Evolutionary conservation across 192 early-diverging fungal species (phyloP), one percentile per base, ranked within the genome.

Genomic region (Podila epigama): DNA sequence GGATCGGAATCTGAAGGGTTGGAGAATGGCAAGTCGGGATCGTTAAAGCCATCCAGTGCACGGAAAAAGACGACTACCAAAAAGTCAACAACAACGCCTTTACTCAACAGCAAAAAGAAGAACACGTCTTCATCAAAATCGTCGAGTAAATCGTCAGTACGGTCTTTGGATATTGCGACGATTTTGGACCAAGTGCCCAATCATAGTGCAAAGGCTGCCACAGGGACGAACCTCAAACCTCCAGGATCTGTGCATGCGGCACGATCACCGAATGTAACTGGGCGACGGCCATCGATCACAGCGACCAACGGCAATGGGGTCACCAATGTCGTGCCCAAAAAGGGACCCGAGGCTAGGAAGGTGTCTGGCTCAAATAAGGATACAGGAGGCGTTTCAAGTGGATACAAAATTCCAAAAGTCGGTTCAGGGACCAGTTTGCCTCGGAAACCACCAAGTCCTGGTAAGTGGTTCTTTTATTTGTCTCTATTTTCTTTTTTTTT

Each of bases 371-470:
- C 53, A 16, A 68, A 25, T 36, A 68, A 60, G 28, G 66, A 62
- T 11, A 58, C 65, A 20, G 59, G 72, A 10, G 72, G 65, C 16
- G 60, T 63, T n/a, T 60, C 61, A 11, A 68, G 60, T 37, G 65
- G 64, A 34, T 77, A 77, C 64, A 77, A 68, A 40, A 77, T 77
- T 35, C 73, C 73, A 5, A 77, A 77, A 36, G 66, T 68, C 32
- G 57, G 66, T 54, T 67, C 64, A 27, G 72, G 59, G 13, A 29
- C 55, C 13, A 63, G 53, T 35, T 11, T 68, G 54, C 31, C 59
- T 44, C 54, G 60, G 57, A 68, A 68, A 63, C 55, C 73, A 22
- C 66, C 42, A 58, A 77, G 66, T 59, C 73, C 73, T 29, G 55
- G 73, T 77, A 75, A 63, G 64, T 22, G 1, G 22, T 1, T 8